Conservation (phyloP, 306 rosid species). For the Rubus parviflorus region DNA sequence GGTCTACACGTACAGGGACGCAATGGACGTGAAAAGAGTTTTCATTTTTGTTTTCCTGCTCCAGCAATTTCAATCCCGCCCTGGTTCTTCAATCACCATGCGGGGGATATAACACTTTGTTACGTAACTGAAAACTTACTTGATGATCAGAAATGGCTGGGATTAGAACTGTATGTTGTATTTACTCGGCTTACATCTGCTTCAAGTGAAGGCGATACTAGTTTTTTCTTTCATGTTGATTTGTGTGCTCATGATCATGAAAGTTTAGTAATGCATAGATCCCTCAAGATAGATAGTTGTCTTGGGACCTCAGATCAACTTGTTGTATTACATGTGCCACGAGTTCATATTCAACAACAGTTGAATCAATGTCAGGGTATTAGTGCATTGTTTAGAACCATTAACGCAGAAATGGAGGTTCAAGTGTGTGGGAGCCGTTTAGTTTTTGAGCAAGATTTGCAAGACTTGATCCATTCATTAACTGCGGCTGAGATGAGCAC, state of each 20-base stretch:
- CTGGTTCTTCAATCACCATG: slow-evolving; percentile 13
- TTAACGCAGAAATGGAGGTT: slow-evolving; percentile 1
- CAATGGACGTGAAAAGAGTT: neutral
- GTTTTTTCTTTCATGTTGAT: neutral
- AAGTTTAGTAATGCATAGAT: no score
- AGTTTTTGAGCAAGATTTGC: slow-evolving; percentile 5
- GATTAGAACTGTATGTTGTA: neutral
- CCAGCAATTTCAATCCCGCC: neutral
- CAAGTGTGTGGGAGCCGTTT: slow-evolving; percentile 25
- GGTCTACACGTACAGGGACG: neutral
- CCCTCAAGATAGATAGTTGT: neutral
- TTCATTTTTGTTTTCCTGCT: neutral
- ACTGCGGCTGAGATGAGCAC: neutral
- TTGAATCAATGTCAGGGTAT: slow-evolving; percentile 19
- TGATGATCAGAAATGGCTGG: slow-evolving; percentile 4
- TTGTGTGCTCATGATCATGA: neutral
- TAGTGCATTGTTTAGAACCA: neutral
- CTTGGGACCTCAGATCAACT: neutral
- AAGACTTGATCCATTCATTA: neutral
- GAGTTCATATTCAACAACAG: neutral
- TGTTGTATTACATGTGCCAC: slow-evolving; percentile 18
- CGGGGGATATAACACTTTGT: neutral
- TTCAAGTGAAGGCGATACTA: neutral
- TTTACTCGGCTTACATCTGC: neutral
- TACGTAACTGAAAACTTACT: neutral